Conservation (phyloP, 2,329 filamentous ascomycete genomes). For the Dothistroma pini region DNA sequence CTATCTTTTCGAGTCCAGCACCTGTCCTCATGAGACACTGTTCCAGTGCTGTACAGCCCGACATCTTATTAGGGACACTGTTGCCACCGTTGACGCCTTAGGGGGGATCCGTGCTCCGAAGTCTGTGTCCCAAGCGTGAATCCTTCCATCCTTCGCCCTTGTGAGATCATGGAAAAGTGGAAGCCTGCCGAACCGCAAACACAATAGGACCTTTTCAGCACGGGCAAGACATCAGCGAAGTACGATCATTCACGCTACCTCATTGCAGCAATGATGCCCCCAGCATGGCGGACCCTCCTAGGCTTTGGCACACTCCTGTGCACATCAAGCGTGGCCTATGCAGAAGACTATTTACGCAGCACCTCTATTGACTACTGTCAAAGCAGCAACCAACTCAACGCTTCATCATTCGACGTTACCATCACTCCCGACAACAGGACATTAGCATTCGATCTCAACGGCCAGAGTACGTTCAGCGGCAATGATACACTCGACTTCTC, state of each 20-base stretch:
- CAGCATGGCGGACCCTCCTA: background rate
- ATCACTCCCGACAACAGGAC: constrained; percentile 72
- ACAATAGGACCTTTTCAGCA: background rate
- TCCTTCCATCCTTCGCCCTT: background rate
- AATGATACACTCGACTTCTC: constrained; percentile 72
- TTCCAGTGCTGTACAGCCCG: no score
- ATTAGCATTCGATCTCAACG: constrained; percentile 68
- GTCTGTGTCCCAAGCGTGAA: background rate
- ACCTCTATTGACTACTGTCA: constrained; percentile 81
- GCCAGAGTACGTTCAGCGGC: constrained; percentile 78
- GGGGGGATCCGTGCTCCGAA: background rate
- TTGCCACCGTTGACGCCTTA: background rate
- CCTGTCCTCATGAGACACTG: background rate
- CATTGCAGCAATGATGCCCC: background rate
- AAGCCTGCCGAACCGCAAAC: background rate
- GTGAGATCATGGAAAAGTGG: background rate
- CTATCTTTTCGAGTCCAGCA: background rate
- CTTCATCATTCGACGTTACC: constrained; percentile 78
- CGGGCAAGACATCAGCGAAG: no score
- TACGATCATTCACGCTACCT: background rate
- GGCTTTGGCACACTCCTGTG: background rate
- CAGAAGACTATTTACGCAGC: constrained; percentile 67
- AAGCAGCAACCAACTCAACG: constrained; percentile 76
- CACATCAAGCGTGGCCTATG: constrained; percentile 31
- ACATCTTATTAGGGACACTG: background rate